phyloP scores from a whole-genome alignment of 2,329 filamentous ascomycete genomes.

The Neurospora sp. region DNA sequence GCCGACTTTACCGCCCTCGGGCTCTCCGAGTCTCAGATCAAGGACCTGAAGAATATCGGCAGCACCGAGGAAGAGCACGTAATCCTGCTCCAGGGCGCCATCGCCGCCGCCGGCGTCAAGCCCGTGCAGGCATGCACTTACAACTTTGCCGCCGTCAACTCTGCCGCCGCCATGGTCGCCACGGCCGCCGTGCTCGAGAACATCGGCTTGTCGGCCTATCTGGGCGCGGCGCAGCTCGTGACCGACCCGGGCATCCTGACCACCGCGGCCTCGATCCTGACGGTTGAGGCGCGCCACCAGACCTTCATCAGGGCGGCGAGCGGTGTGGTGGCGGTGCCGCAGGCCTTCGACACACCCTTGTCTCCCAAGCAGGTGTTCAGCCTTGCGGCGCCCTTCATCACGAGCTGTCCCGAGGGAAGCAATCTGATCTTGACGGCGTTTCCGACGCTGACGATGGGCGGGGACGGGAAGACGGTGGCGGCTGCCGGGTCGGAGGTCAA shows the following conservation, averaged over 20 bases:
- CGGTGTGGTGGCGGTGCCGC: conserved; percentile 50
- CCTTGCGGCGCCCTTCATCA: conserved; percentile 64
- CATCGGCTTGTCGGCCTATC: conserved; percentile 63
- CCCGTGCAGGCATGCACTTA: conserved; percentile 63
- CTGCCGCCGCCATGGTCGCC: conserved; percentile 54
- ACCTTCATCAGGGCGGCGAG: conserved; percentile 57
- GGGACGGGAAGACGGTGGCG: conserved; percentile 28
- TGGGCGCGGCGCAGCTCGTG: conserved; percentile 60
- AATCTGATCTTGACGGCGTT: conserved; percentile 55
- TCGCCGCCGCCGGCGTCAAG: conserved; percentile 51
- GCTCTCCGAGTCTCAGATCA: conserved; percentile 42
- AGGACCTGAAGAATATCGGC: conserved; percentile 52
- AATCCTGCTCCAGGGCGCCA: conserved; percentile 45
- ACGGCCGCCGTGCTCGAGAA: conserved; percentile 63
- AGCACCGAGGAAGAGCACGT: conserved; percentile 56
- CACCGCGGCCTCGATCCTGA: conserved; percentile 61
- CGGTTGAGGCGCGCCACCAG: conserved; percentile 65
- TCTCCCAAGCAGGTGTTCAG: conserved; percentile 62
- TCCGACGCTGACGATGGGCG: conserved; percentile 46
- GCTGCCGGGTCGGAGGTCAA: conserved; percentile 34
- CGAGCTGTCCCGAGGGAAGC: conserved; percentile 55
- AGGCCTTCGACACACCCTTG: conserved; percentile 62
- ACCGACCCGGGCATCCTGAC: conserved; percentile 49
- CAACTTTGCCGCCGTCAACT: conserved; percentile 58
- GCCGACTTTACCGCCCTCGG: conserved; percentile 56